Percentiles rank a stretch among this genome's conserved stretches.
Evolutionary conservation across 371 early-diverging fungal genomes (phyloP).

Genomic region (Phascolomyces articulosus): DNA sequence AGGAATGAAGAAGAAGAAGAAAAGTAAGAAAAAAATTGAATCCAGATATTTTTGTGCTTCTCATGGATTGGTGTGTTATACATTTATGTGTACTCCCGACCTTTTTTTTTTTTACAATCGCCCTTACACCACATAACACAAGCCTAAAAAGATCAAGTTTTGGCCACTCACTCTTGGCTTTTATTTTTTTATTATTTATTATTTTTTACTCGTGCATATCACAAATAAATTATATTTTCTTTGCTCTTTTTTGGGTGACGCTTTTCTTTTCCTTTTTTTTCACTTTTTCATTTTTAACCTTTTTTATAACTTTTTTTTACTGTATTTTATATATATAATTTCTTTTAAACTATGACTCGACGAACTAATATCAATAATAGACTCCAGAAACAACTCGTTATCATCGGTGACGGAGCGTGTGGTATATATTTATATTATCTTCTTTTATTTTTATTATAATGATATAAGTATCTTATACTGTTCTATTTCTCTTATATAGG

Average conservation of each 20-base stretch:
- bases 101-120: no score
- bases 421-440: constrained; percentile 26
- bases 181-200: no score
- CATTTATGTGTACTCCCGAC: neutral
- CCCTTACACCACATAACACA: neutral
- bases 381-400: constrained; percentile 60
- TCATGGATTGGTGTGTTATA: neutral
- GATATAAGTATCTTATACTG: neutral
- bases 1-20: no score
- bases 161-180: no score
- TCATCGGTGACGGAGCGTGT: constrained; percentile 71
- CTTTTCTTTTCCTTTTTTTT: neutral
- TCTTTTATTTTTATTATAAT: no score
- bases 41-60: no score
- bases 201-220: no score
- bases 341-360: neutral
- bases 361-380: neutral
- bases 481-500: neutral
- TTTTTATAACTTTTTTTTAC: neutral
- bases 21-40: no score
- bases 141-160: no score
- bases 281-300: neutral
- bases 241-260: no score
- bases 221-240: no score
- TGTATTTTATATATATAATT: neutral